phyloP scores from a whole-genome alignment of 768 basidiomycete genomes.

The Nidularia sp. region DNA sequence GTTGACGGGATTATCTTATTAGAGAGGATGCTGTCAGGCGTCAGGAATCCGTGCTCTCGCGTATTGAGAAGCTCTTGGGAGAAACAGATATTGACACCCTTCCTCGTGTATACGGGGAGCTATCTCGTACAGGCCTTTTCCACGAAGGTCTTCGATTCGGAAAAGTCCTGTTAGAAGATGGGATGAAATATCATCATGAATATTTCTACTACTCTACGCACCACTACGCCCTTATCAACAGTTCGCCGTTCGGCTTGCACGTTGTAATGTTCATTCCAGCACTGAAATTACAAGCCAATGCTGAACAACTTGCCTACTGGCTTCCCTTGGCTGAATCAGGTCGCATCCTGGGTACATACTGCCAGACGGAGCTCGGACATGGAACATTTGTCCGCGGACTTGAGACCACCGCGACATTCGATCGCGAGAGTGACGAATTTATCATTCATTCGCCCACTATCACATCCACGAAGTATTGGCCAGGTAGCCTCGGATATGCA shows the following conservation, averaged over 20 bases:
- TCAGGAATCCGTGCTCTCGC: constrained; percentile 6
- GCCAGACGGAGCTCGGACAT: constrained; percentile 21
- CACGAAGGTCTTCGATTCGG: constrained; percentile 16
- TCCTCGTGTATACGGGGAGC: constrained; percentile 10
- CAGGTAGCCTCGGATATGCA: constrained; percentile 16
- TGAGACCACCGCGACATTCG: constrained; percentile 20
- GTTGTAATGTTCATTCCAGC: constrained; percentile 16
- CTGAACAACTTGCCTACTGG: constrained; percentile 17
- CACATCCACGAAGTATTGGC: constrained; percentile 19
- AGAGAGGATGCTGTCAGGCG: not conserved
- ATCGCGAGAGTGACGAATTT: constrained; percentile 14
- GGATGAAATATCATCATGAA: constrained; percentile 8
- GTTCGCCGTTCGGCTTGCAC: constrained; percentile 20
- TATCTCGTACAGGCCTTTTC: constrained; percentile 13
- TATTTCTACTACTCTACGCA: constrained; percentile 9
- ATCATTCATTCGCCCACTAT: constrained; percentile 18
- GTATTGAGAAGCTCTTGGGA: constrained; percentile 8
- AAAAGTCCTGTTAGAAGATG: constrained; percentile 13
- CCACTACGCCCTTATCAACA: constrained; percentile 11
- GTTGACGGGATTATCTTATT: not conserved
- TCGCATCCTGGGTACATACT: constrained; percentile 17
- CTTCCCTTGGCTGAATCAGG: constrained; percentile 14
- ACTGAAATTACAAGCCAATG: constrained; percentile 13
- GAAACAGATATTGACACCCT: constrained; percentile 6
- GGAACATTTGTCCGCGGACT: constrained; percentile 19